These are phyloP conservation scores for Naganishia onofrii DNA, from an alignment of 768 basidiomycete genomes.

Conservation along the genomic window DNA sequence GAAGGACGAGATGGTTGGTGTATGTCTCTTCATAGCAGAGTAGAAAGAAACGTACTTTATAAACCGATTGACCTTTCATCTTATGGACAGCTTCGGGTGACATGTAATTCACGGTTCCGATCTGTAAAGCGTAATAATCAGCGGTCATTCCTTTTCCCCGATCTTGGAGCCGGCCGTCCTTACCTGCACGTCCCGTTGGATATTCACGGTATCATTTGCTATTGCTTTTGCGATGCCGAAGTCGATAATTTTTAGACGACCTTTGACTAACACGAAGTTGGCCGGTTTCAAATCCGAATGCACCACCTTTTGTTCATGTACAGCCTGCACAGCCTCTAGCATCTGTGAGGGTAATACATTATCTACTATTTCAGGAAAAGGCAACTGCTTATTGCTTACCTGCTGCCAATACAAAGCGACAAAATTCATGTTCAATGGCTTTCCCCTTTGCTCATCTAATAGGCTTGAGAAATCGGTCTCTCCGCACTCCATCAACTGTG, in stretches of 20 bases:
- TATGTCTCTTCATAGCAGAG: neutral
- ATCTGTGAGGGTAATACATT: slow-evolving; percentile 61
- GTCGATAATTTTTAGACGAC: slow-evolving; percentile 93
- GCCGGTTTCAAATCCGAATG: slow-evolving; percentile 98
- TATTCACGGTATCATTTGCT: slow-evolving; percentile 97
- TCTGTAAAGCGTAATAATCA: slow-evolving; percentile 55
- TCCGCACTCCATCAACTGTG: slow-evolving; percentile 86
- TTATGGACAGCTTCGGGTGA: slow-evolving; percentile 90
- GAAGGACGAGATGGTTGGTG: neutral
- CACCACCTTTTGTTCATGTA: slow-evolving; percentile 97
- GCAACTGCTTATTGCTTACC: slow-evolving; percentile 56
- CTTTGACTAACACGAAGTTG: slow-evolving; percentile 93
- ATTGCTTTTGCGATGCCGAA: slow-evolving; percentile 99
- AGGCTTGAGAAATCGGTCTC: slow-evolving; percentile 86
- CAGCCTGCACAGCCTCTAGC: slow-evolving; percentile 96
- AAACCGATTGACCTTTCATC: slow-evolving; percentile 67
- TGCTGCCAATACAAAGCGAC: slow-evolving; percentile 96
- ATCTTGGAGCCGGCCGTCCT: slow-evolving; percentile 22
- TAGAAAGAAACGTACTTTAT: slow-evolving; percentile 62
- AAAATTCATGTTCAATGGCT: slow-evolving; percentile 87
- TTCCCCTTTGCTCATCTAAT: slow-evolving; percentile 76
- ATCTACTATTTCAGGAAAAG: neutral
- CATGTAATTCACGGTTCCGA: slow-evolving; percentile 99
- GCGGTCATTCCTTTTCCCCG: slow-evolving; percentile 3
- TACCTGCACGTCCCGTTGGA: slow-evolving; percentile 92